phyloP scores from a whole-genome alignment of 495 filamentous ascomycete genomes.

The Xanthoparmelia taractica region DNA sequence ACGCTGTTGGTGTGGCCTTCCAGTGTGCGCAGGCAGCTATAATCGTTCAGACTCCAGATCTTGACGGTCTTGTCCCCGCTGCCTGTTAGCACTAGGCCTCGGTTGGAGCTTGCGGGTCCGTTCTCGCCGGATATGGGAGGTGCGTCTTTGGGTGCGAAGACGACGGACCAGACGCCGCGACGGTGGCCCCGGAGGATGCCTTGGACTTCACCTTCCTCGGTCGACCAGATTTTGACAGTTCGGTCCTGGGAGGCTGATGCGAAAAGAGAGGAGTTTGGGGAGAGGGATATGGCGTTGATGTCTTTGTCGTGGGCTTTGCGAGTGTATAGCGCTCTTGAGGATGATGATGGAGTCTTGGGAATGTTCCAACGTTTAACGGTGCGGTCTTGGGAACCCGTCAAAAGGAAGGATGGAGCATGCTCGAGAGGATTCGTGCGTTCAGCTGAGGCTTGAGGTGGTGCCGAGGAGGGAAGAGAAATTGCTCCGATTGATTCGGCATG shows the following conservation, averaged over 20 bases:
- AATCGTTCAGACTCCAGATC: constrained; percentile 89
- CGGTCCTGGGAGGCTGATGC: constrained; percentile 94
- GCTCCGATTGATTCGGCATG: constrained; percentile 95
- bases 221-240: constrained; percentile 92
- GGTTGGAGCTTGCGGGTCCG: constrained; percentile 50
- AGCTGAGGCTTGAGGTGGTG: constrained; percentile 55
- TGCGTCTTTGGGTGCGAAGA: constrained; percentile 71
- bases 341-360: constrained; percentile 38
- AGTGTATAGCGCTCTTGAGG: constrained; percentile 60
- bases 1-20: constrained; percentile 95
- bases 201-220: constrained; percentile 75
- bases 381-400: constrained; percentile 89
- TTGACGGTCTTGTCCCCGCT: constrained; percentile 94
- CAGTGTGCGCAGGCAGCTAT: constrained; percentile 85
- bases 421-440: constrained; percentile 60
- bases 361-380: constrained; percentile 90
- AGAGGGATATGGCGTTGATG: constrained; percentile 88
- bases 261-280: constrained; percentile 61
- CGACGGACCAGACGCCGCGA: constrained; percentile 89
- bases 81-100: constrained; percentile 76
- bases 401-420: constrained; percentile 71
- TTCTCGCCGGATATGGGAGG: constrained; percentile 64
- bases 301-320: constrained; percentile 97
- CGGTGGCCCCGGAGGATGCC: constrained; percentile 88
- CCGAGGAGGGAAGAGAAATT: constrained; percentile 65